Percentiles rank a stretch among this genome's conserved stretches.
Evolutionary conservation across 345 rosid genomes (phyloP).

Genomic region (Tarenaya hassleriana): DNA sequence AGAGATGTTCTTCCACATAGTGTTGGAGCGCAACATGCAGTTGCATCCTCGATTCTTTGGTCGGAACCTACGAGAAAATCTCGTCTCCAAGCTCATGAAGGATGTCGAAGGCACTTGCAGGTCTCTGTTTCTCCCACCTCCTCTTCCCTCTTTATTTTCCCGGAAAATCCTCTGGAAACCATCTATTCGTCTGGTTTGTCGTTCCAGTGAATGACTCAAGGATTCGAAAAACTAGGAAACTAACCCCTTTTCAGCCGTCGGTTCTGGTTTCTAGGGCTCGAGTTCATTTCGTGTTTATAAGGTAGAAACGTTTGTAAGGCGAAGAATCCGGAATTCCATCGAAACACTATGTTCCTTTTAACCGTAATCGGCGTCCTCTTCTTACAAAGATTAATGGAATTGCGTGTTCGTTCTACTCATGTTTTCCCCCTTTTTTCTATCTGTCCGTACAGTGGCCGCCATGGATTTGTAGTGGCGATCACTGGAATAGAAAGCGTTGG

Average conservation of each 20-base stretch:
- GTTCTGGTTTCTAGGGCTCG: constrained; percentile 10
- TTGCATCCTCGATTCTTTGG: constrained; percentile 87
- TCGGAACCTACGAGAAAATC: constrained; percentile 70
- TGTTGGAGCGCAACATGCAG: constrained; percentile 86
- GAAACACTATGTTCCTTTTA: constrained; percentile 15
- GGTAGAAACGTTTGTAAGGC: background rate
- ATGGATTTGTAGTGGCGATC: constrained; percentile 90
- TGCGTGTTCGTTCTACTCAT: no score
- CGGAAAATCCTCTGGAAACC: background rate
- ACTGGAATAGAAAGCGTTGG: constrained; percentile 78
- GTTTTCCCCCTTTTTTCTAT: constrained; percentile 1
- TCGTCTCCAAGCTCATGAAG: constrained; percentile 82
- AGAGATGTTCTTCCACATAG: constrained; percentile 80
- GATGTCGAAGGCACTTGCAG: constrained; percentile 98
- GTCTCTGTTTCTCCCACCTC: constrained; percentile 29
- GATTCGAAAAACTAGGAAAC: background rate
- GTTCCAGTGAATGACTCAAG: background rate
- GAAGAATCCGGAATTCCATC: background rate
- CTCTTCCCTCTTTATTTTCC: background rate
- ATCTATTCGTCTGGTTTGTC: no score
- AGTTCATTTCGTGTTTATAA: constrained; percentile 3
- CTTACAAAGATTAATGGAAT: no score
- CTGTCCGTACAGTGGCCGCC: constrained; percentile 52
- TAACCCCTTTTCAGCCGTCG: constrained; percentile 14
- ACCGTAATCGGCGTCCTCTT: background rate